A percentile compares a stretch with the other conserved stretches of the same genome.
Evolutionary conservation across 352 stramenopile genomes (phyloP).

Genomic region (Phytophthora podocarpi): DNA sequence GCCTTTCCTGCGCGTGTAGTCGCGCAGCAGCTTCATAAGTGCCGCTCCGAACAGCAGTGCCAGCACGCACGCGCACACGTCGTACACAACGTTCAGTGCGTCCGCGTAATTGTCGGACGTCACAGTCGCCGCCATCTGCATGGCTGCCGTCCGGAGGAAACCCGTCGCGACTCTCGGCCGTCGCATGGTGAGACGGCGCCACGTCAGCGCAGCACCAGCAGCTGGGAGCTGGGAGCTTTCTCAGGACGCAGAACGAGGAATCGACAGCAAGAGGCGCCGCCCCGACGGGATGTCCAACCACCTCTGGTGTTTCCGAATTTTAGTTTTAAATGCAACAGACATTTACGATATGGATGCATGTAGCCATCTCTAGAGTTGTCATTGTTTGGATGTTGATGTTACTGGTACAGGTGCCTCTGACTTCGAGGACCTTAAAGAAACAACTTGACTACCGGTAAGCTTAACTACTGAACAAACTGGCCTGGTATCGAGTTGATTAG

Average conservation of each 20-base stretch:
- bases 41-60: conserved; percentile 45
- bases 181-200: conserved; percentile 22
- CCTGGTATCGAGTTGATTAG: neutral
- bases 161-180: conserved; percentile 15
- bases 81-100: conserved; percentile 34
- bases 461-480: conserved; percentile 22
- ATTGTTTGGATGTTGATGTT: too few relatives aligned
- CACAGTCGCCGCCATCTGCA: conserved; percentile 20
- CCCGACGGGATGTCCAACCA: too few relatives aligned
- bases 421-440: conserved; percentile 12
- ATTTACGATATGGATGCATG: conserved; percentile 19
- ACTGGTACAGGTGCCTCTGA: conserved; percentile 15
- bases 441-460: too few relatives aligned
- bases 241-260: too few relatives aligned
- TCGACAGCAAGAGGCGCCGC: too few relatives aligned
- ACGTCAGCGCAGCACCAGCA: neutral
- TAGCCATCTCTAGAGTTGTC: neutral
- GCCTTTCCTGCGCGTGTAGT: conserved; percentile 54
- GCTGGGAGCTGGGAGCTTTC: conserved; percentile 1
- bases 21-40: conserved; percentile 51
- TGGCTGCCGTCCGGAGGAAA: conserved; percentile 8
- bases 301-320: too few relatives aligned
- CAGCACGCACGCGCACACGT: conserved; percentile 49
- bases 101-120: conserved; percentile 12
- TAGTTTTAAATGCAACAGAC: too few relatives aligned